Evolutionary conservation across 192 early-diverging fungal species (phyloP).

Genomic region (Backusella parvicylindrica): DNA sequence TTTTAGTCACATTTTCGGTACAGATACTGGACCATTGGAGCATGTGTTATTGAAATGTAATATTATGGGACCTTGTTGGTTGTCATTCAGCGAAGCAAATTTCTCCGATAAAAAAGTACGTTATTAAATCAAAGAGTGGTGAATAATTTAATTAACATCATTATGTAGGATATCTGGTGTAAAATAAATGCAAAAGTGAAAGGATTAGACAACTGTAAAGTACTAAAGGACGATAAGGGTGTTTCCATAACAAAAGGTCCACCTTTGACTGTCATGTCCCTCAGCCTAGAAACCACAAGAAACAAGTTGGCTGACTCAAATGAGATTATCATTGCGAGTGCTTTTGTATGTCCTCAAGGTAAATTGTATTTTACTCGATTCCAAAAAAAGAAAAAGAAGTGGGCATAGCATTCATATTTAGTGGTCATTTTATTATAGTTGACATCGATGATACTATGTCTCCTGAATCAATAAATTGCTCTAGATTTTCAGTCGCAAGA

Average conservation of each 20-base stretch:
- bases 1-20: constrained; percentile 87
- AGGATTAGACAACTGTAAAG: constrained; percentile 61
- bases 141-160: neutral
- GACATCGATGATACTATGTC: neutral
- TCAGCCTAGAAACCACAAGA: constrained; percentile 78
- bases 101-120: constrained; percentile 33
- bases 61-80: constrained; percentile 97
- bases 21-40: constrained; percentile 81
- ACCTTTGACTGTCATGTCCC: constrained; percentile 76
- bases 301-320: constrained; percentile 72
- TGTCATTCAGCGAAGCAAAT: constrained; percentile 59
- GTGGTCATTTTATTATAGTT: neutral
- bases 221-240: constrained; percentile 50
- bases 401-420: neutral
- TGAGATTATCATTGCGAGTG: constrained; percentile 78
- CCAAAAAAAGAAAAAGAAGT: neutral
- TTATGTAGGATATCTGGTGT: constrained; percentile 68
- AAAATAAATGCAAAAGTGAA: constrained; percentile 62
- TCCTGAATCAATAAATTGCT: neutral
- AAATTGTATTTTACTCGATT: neutral
- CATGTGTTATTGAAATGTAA: constrained; percentile 86
- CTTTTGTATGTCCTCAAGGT: constrained; percentile 53
- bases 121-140: neutral
- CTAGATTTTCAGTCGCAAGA: neutral
- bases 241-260: constrained; percentile 40